A percentile compares a stretch with the other conserved stretches of the same genome.
Conservation (phyloP, 2,329 filamentous ascomycete species). For the Claviceps maximensis region DNA sequence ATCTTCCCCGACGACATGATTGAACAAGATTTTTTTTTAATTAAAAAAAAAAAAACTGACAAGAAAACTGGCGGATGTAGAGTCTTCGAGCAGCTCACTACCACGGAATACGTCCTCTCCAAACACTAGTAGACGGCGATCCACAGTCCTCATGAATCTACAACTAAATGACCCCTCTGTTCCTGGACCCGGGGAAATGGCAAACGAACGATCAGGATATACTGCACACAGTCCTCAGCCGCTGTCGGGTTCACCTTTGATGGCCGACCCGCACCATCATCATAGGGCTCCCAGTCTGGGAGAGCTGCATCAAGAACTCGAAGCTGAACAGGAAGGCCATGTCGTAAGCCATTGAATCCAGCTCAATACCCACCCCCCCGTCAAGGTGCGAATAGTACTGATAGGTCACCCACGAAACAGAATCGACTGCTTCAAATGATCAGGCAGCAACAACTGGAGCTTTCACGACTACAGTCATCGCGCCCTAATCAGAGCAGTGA, state of each 20-base stretch:
- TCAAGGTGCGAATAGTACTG: constrained; percentile 5
- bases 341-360: constrained; percentile 39
- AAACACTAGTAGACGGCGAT: constrained; percentile 45
- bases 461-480: constrained; percentile 43
- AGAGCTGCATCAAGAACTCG: constrained; percentile 66
- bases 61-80: constrained; percentile 16
- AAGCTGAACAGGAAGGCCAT: constrained; percentile 67
- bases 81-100: constrained; percentile 40
- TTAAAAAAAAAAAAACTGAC: background rate
- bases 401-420: constrained; percentile 21
- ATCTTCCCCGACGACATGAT: background rate
- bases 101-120: constrained; percentile 29
- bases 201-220: constrained; percentile 27
- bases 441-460: constrained; percentile 58
- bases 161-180: constrained; percentile 58
- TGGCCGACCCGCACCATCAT: constrained; percentile 48
- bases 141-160: constrained; percentile 58
- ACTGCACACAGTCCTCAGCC: constrained; percentile 28
- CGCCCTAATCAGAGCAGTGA: constrained; percentile 23
- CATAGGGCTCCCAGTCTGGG: constrained; percentile 58
- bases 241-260: constrained; percentile 33
- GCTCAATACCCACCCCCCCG: background rate
- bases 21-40: too few species aligned
- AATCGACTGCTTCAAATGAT: constrained; percentile 70
- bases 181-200: constrained; percentile 57